These are phyloP conservation scores for Kalmanozyma brasiliensis DNA, from an alignment of 1,284 basidiomycete species.

Conservation along the genomic window DNA sequence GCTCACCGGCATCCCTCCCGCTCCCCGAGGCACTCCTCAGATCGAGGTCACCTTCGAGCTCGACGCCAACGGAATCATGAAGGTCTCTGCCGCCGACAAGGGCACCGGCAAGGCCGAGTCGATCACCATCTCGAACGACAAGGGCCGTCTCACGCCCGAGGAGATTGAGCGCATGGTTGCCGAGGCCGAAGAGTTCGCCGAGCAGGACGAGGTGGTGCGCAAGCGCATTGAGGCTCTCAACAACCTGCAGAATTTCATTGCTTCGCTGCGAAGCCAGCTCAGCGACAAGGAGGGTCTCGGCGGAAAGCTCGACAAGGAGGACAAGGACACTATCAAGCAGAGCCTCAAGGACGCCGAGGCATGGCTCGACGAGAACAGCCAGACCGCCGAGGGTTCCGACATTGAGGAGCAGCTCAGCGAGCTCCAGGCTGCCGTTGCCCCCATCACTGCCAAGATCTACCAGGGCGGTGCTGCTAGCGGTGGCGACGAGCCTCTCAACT, in stretches of 20 bases:
- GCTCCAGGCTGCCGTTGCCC: slow-evolving; percentile 65
- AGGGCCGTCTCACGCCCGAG: slow-evolving; percentile 64
- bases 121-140: slow-evolving; percentile 67
- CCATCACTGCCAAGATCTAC: slow-evolving; percentile 68
- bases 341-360: slow-evolving; percentile 66
- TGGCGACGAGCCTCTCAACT: slow-evolving; percentile 64
- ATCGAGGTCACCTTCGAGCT: slow-evolving; percentile 68
- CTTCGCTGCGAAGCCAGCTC: slow-evolving; percentile 63
- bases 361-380: slow-evolving; percentile 67
- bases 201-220: slow-evolving; percentile 66
- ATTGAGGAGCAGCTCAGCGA: slow-evolving; percentile 67
- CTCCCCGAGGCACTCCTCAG: slow-evolving; percentile 83
- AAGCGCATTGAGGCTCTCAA: slow-evolving; percentile 66
- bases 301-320: slow-evolving; percentile 66
- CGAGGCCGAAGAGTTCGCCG: slow-evolving; percentile 67
- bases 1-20: slow-evolving; percentile 88
- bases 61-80: slow-evolving; percentile 68
- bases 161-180: slow-evolving; percentile 67
- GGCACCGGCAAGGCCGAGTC: slow-evolving; percentile 66
- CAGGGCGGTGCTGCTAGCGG: slow-evolving; percentile 41
- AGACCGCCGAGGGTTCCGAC: slow-evolving; percentile 64
- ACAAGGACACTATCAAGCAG: slow-evolving; percentile 66
- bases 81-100: slow-evolving; percentile 67
- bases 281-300: slow-evolving; percentile 68
- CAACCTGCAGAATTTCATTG: slow-evolving; percentile 66